These are phyloP conservation scores for Lentinula boryana DNA, from an alignment of 768 basidiomycete species.

Conservation along the genomic window DNA sequence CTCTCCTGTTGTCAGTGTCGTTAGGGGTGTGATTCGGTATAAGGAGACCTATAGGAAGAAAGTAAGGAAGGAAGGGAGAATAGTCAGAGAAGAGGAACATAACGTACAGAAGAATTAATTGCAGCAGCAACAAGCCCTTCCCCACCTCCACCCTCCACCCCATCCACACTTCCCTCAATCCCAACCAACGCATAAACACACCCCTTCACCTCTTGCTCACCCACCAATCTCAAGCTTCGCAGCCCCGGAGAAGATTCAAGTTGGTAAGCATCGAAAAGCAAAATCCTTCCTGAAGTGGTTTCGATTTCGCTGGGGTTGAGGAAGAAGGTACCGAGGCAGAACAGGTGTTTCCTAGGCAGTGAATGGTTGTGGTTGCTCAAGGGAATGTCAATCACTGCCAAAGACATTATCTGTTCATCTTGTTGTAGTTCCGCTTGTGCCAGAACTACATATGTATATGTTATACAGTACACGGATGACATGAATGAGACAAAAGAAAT, in stretches of 20 bases:
- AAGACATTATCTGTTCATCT: conserved; percentile 60
- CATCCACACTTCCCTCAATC: conserved; percentile 21
- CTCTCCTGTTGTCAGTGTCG: conserved; percentile 19
- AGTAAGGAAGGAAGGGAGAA: neutral
- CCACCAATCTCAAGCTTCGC: conserved; percentile 20
- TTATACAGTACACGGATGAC: neutral
- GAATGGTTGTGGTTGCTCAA: conserved; percentile 13
- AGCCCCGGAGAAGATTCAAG: too few relatives aligned
- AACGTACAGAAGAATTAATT: conserved; percentile 69
- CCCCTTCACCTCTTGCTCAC: conserved; percentile 46
- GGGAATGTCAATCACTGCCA: conserved; percentile 29
- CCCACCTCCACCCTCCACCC: too few relatives aligned
- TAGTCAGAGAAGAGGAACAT: neutral
- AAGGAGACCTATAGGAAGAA: conserved; percentile 35
- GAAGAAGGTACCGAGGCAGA: conserved; percentile 45
- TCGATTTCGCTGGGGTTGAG: conserved; percentile 39
- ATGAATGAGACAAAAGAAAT: neutral
- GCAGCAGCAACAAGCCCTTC: conserved; percentile 50
- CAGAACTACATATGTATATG: neutral
- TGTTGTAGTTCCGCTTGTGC: conserved; percentile 29
- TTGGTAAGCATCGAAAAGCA: conserved; percentile 43
- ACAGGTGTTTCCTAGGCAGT: conserved; percentile 25
- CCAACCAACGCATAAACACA: conserved; percentile 62
- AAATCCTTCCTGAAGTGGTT: conserved; percentile 51
- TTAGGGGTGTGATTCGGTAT: conserved; percentile 23